Base-by-base conservation (phyloP, 176 grass and related monocot species). In the Guadua angustifolia region DNA sequence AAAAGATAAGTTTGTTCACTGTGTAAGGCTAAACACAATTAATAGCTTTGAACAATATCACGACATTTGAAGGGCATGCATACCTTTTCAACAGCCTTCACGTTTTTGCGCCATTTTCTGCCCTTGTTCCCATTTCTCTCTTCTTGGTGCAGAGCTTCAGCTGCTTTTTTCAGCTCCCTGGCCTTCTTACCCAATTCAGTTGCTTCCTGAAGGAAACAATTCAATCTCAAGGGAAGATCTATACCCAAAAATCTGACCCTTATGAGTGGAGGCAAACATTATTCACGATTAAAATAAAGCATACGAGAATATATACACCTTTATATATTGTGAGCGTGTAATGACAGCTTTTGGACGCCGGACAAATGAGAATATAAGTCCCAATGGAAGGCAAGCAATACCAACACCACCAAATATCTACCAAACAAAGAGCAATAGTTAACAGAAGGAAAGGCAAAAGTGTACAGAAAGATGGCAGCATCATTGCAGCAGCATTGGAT, bases 401-500 rank as follows among this genome's bases (percentile, higher is more conserved):
- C 96, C 96, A 0, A 99, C 91, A 78, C 96, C 96, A 88, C 96
- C 96, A 91, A 99, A 99, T 89, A 99, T 95, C 96, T 99, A 79
- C 63, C 26, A 87, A 64, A 89, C 1, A 79, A 89, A 86, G 1
- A 82, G 5, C 29, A 72, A 72, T 25, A 55, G 18, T 85, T 46
- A 87, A 79, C 39, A 69, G 15, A 77, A 35, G 17, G 7, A 25
- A 86, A 58, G 44, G 0, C 3, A 73, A 46, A 78, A 18, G 15
- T 29, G 26, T 55, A 84, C 36, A 81, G 3, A 71, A 69, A 10
- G 25, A 58, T 49, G 1, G 18, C 45, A 51, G 44, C 18, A 71
- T 50, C 10, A 62, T 42, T 58, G 42, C 19, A 79, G 75, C 5
- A 39, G n/a, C 39, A 75, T 24, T 50, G 15, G 45, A 69, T 82